These are phyloP conservation scores for Diutina rugosa DNA, from an alignment of 1,139 yeast species.

Conservation along the genomic window DNA sequence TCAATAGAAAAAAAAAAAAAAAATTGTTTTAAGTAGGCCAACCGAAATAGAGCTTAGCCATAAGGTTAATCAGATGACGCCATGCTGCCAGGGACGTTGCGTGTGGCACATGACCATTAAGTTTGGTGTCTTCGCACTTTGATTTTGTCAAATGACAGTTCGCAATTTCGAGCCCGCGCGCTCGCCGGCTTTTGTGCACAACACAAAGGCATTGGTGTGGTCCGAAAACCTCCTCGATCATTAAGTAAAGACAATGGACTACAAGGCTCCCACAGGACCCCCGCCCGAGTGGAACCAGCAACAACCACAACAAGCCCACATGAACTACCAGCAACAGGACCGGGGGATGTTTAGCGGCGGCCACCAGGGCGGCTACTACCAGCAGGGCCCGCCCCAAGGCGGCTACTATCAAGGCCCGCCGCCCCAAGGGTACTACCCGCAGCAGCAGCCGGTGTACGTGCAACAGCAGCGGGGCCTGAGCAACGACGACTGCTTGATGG, in stretches of 20 bases:
- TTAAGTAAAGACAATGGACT: slow-evolving; percentile 4
- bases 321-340: slow-evolving; percentile 11
- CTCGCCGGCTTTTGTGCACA: background rate
- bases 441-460: slow-evolving; percentile 39
- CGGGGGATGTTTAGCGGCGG: background rate
- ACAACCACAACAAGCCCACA: slow-evolving; percentile 8
- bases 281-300: slow-evolving; percentile 30
- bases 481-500: slow-evolving; percentile 43
- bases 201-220: background rate
- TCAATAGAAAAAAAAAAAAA: too few species aligned
- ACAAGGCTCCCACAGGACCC: slow-evolving; percentile 32
- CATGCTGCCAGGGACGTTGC: too few species aligned
- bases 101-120: too few species aligned
- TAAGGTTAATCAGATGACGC: too few species aligned
- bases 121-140: background rate
- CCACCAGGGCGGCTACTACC: background rate
- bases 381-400: slow-evolving; percentile 3
- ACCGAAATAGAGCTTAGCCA: too few species aligned
- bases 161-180: too few species aligned
- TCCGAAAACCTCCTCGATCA: background rate
- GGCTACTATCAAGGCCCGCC: slow-evolving; percentile 5
- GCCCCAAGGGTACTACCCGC: slow-evolving; percentile 19
- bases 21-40: too few species aligned
- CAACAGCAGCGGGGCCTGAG: slow-evolving; percentile 36
- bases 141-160: too few species aligned